Percentiles rank a stretch among this genome's conserved stretches.
Conservation (phyloP, 2,329 filamentous ascomycete species). For the Paecilomyces fulvus region DNA sequence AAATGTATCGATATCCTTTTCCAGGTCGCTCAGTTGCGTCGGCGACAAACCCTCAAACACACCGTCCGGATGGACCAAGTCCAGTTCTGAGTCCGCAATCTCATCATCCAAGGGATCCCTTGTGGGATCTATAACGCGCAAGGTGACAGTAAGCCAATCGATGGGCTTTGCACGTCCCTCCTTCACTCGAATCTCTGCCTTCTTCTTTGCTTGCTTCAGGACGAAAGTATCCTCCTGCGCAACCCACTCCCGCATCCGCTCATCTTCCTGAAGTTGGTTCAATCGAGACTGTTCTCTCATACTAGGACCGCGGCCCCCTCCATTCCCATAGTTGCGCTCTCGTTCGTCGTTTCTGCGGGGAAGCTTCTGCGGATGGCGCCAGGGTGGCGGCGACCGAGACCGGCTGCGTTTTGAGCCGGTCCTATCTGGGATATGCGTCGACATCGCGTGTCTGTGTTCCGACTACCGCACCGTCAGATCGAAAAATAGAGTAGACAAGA, state of each 20-base stretch:
- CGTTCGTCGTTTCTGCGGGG: slow-evolving; percentile 25
- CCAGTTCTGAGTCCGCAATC: slow-evolving; percentile 65
- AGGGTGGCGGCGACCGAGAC: slow-evolving; percentile 34
- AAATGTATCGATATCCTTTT: slow-evolving; percentile 74
- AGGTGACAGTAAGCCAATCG: slow-evolving; percentile 84
- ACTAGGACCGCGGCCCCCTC: slow-evolving; percentile 13
- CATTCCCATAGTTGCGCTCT: slow-evolving; percentile 15
- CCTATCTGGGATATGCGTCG: slow-evolving; percentile 22
- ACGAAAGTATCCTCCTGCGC: slow-evolving; percentile 95
- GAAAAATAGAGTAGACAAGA: not conserved
- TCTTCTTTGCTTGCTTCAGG: slow-evolving; percentile 94
- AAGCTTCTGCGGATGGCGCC: slow-evolving; percentile 30
- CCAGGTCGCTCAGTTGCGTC: slow-evolving; percentile 62
- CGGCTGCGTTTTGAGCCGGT: slow-evolving; percentile 31
- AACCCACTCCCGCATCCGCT: slow-evolving; percentile 74
- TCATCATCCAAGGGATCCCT: slow-evolving; percentile 76
- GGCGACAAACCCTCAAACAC: slow-evolving; percentile 66
- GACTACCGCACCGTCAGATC: not conserved
- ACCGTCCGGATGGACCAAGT: slow-evolving; percentile 70
- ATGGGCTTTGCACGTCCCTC: slow-evolving; percentile 86
- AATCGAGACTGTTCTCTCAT: slow-evolving; percentile 39
- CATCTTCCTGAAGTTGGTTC: slow-evolving; percentile 60
- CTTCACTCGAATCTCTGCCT: slow-evolving; percentile 87
- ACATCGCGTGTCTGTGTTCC: slow-evolving; percentile 16
- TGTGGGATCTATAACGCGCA: slow-evolving; percentile 79